These are phyloP conservation scores for Diaporthe longicolla DNA, from an alignment of 2,329 filamentous ascomycete genomes.

Conservation along the genomic window DNA sequence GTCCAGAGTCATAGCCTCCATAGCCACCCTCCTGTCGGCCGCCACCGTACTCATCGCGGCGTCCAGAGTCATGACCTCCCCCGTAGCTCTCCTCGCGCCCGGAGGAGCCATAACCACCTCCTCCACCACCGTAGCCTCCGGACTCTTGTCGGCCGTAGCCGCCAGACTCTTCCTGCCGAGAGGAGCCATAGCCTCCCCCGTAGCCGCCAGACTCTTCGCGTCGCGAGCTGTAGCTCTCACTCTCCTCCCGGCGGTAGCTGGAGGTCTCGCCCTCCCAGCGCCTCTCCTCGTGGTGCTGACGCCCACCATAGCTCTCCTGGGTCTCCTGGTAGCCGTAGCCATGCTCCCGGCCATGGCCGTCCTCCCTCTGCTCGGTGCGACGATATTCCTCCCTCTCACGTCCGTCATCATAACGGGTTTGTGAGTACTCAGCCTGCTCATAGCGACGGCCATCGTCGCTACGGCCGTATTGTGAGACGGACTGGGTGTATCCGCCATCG, in stretches of 20 bases:
- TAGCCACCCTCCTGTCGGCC: slow-evolving; percentile 28
- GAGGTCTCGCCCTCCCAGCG: slow-evolving; percentile 55
- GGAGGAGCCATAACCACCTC: slow-evolving; percentile 4
- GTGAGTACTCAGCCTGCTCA: slow-evolving; percentile 71
- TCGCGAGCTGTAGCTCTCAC: slow-evolving; percentile 44
- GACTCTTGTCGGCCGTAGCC: slow-evolving; percentile 40
- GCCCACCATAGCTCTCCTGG: slow-evolving; percentile 69
- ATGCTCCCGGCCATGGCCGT: slow-evolving; percentile 53
- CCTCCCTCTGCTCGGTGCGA: slow-evolving; percentile 71
- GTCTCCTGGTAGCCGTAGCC: slow-evolving; percentile 73
- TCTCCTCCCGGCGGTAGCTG: slow-evolving; percentile 48
- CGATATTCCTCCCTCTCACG: slow-evolving; percentile 72
- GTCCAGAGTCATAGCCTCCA: background rate
- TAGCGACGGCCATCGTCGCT: slow-evolving; percentile 65
- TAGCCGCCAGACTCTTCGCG: slow-evolving; percentile 42
- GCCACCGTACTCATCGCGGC: slow-evolving; percentile 8
- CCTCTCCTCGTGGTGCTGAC: slow-evolving; percentile 71
- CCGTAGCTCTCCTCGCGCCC: slow-evolving; percentile 38
- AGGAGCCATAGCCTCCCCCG: slow-evolving; percentile 18
- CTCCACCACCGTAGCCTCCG: slow-evolving; percentile 35
- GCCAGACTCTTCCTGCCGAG: slow-evolving; percentile 32
- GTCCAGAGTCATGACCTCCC: slow-evolving; percentile 1
- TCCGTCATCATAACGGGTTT: slow-evolving; percentile 71
- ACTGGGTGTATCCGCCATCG: slow-evolving; percentile 74
- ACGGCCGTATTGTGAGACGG: slow-evolving; percentile 73